phyloP scores from a whole-genome alignment of 192 early-diverging fungal genomes.

The Podochytrium sp. region DNA sequence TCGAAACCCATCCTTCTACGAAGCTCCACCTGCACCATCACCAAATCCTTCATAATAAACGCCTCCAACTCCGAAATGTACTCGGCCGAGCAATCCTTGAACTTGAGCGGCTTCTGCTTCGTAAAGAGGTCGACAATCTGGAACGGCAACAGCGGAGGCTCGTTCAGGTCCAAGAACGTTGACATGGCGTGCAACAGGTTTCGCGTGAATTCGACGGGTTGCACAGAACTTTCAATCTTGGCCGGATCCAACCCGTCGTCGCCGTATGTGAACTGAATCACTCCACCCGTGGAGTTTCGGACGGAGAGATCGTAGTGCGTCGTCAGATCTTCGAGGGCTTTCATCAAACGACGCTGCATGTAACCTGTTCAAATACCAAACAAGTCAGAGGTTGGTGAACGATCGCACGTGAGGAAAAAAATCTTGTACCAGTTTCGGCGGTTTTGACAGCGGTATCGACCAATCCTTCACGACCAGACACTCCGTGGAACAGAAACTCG shows the following conservation, averaged over 20 bases:
- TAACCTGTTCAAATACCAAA: no score
- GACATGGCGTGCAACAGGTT: constrained; percentile 71
- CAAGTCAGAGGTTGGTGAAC: constrained; percentile 78
- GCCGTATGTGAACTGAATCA: constrained; percentile 96
- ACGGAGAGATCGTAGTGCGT: constrained; percentile 96
- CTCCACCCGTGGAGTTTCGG: constrained; percentile 83
- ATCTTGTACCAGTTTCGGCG: constrained; percentile 91
- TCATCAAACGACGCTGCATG: constrained; percentile 22
- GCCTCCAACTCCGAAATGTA: constrained; percentile 67
- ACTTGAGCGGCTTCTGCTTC: constrained; percentile 46
- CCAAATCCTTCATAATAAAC: constrained; percentile 58
- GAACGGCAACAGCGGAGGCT: constrained; percentile 61
- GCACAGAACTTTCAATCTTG: constrained; percentile 84
- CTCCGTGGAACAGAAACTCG: constrained; percentile 99
- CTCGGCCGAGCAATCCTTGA: constrained; percentile 57
- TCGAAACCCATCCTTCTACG: constrained; percentile 57
- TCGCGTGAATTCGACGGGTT: constrained; percentile 87
- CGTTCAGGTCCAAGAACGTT: constrained; percentile 25
- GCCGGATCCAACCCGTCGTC: constrained; percentile 96
- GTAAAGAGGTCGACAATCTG: constrained; percentile 62
- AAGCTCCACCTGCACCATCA: constrained; percentile 58
- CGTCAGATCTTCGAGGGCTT: constrained; percentile 93
- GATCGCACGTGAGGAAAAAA: constrained; percentile 77
- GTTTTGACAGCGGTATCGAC: constrained; percentile 99
- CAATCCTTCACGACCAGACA: constrained; percentile 98